Evolutionary conservation across 768 basidiomycete genomes (phyloP).

Genomic region (Suillus subalutaceus): DNA sequence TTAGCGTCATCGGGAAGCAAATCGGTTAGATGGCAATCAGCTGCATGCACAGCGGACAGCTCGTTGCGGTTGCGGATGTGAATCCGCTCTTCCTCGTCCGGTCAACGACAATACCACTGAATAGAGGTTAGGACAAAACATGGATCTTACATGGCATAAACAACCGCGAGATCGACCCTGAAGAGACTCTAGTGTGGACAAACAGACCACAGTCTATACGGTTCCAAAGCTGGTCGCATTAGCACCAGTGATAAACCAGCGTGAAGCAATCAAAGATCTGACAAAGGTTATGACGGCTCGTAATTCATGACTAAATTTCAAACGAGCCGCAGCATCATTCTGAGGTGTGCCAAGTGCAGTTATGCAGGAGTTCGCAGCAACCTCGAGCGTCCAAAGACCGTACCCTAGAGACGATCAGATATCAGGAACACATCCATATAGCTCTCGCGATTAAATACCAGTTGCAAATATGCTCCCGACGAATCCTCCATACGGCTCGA

Average conservation of each 20-base stretch:
- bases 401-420: too few relatives aligned
- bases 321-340: too few relatives aligned
- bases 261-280: slow-evolving; percentile 66
- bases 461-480: too few relatives aligned
- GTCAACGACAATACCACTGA: slow-evolving; percentile 55
- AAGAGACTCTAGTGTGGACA: slow-evolving; percentile 8
- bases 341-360: slow-evolving; percentile 61
- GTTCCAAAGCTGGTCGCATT: slow-evolving; percentile 65
- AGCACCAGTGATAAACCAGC: slow-evolving; percentile 71
- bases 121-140: slow-evolving; percentile 1
- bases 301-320: slow-evolving; percentile 61
- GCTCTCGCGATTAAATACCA: too few relatives aligned
- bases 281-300: slow-evolving; percentile 58
- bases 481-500: too few relatives aligned
- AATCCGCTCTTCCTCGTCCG: slow-evolving; percentile 54
- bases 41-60: slow-evolving; percentile 26
- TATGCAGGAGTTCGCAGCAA: slow-evolving; percentile 65
- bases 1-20: background rate
- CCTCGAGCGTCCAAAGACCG: too few relatives aligned
- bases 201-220: slow-evolving; percentile 55
- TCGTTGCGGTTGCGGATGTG: slow-evolving; percentile 50
- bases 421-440: too few relatives aligned
- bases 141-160: slow-evolving; percentile 49
- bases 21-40: background rate
- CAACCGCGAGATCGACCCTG: slow-evolving; percentile 68